phyloP scores from a whole-genome alignment of 1,284 basidiomycete species.

The Irpex sp. region DNA sequence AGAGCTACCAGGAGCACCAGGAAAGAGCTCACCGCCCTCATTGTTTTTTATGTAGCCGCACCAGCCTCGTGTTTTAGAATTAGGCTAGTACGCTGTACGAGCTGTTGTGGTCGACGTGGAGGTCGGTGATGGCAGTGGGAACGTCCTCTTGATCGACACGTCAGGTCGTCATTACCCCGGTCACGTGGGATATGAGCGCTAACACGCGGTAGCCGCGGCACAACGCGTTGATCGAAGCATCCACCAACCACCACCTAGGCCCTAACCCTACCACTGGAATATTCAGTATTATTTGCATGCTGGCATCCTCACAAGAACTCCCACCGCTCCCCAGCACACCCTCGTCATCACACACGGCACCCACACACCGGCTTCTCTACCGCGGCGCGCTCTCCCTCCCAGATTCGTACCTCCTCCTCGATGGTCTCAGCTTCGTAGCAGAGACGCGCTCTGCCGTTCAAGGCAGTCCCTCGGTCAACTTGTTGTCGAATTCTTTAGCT shows the following conservation, averaged over 20 bases:
- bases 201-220: neutral
- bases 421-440: constrained; percentile 64
- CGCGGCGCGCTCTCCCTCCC: constrained; percentile 72
- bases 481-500: constrained; percentile 67
- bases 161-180: neutral
- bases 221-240: neutral
- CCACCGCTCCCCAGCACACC: neutral
- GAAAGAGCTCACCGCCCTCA: constrained; percentile 23
- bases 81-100: neutral
- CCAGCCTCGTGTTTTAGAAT: neutral
- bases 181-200: neutral
- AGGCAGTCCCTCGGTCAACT: constrained; percentile 20
- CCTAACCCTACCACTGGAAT: too few species aligned
- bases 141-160: neutral
- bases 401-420: constrained; percentile 66
- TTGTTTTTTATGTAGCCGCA: constrained; percentile 3
- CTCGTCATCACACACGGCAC: neutral
- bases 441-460: constrained; percentile 36
- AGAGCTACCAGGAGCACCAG: constrained; percentile 26
- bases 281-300: neutral
- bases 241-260: too few species aligned
- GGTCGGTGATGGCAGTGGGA: neutral
- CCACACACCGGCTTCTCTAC: constrained; percentile 56
- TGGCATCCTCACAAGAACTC: neutral
- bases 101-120: neutral